A percentile compares a stretch with the other conserved stretches of the same genome.
Evolutionary conservation across 2,329 filamentous ascomycete genomes (phyloP).

Genomic region (Xylaria sp.): DNA sequence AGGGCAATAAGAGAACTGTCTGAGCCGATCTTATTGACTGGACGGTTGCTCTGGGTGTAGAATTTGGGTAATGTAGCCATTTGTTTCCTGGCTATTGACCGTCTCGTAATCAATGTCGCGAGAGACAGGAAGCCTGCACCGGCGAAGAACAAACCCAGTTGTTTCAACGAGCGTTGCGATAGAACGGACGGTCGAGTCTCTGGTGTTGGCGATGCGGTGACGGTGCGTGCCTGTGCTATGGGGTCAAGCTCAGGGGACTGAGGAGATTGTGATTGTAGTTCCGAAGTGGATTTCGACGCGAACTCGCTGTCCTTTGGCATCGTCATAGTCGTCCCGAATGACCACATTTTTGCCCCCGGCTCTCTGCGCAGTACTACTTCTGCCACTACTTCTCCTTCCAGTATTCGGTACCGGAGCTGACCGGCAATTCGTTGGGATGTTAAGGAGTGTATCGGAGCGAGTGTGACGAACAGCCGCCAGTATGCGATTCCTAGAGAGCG

Average conservation of each 20-base stretch:
- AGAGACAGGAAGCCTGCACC: conserved; percentile 78
- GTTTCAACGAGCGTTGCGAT: conserved; percentile 59
- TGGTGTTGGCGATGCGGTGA: conserved; percentile 22
- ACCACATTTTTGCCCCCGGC: conserved; percentile 38
- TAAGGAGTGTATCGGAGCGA: background rate
- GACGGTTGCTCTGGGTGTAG: conserved; percentile 67
- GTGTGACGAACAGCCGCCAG: background rate
- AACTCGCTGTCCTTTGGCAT: conserved; percentile 41
- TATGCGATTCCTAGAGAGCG: background rate
- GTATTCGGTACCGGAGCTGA: background rate
- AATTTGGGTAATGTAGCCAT: conserved; percentile 69
- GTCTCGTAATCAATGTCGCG: conserved; percentile 72
- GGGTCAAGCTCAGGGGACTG: conserved; percentile 8
- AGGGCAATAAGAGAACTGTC: conserved; percentile 75
- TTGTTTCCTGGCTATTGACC: conserved; percentile 70
- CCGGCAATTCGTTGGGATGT: background rate
- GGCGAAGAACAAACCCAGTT: conserved; percentile 73
- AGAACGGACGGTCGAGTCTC: conserved; percentile 39
- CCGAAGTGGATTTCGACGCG: conserved; percentile 4
- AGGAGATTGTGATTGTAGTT: conserved; percentile 4
- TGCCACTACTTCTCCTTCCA: background rate
- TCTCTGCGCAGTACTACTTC: background rate
- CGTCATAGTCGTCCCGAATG: conserved; percentile 44
- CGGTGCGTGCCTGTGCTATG: background rate
- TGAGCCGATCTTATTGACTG: conserved; percentile 50